Evolutionary conservation across 495 filamentous ascomycete species (phyloP).

Genomic region (Xylaria castorea): DNA sequence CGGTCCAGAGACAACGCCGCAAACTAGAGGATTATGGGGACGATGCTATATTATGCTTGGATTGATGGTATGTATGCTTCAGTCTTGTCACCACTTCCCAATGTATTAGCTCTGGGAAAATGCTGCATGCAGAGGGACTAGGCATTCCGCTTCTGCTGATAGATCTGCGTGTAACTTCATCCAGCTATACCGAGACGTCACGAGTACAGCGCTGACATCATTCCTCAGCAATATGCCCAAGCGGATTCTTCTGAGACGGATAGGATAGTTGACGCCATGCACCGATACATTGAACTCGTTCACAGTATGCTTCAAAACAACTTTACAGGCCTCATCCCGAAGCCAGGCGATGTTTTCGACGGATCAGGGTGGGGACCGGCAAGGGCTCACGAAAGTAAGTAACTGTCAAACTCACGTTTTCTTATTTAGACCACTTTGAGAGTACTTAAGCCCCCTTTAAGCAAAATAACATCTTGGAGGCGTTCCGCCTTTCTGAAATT

Average conservation of each 20-base stretch:
- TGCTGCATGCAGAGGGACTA: slow-evolving; percentile 1
- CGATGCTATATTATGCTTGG: slow-evolving; percentile 61
- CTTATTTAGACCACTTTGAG: not conserved
- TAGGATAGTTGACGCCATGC: slow-evolving; percentile 48
- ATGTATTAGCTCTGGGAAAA: not conserved
- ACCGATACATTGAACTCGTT: slow-evolving; percentile 48
- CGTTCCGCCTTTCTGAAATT: not conserved
- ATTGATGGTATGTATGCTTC: slow-evolving; percentile 45
- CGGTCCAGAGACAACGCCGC: slow-evolving; percentile 58
- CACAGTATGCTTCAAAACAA: slow-evolving; percentile 61
- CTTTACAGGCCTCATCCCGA: slow-evolving; percentile 55
- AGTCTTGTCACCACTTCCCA: not conserved
- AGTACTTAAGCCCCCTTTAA: not conserved
- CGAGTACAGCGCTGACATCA: slow-evolving; percentile 33
- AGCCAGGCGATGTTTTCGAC: slow-evolving; percentile 48
- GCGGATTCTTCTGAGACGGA: slow-evolving; percentile 48
- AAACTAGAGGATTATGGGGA: slow-evolving; percentile 61
- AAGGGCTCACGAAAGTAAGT: slow-evolving; percentile 53
- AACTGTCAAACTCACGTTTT: not conserved
- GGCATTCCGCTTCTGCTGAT: not conserved
- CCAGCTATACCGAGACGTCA: slow-evolving; percentile 16
- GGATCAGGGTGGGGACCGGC: slow-evolving; percentile 54
- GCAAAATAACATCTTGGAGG: not conserved
- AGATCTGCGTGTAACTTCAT: not conserved
- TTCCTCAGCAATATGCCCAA: slow-evolving; percentile 58